These are phyloP conservation scores for Terfezia claveryi DNA, from an alignment of 495 filamentous ascomycete genomes.

Conservation along the genomic window DNA sequence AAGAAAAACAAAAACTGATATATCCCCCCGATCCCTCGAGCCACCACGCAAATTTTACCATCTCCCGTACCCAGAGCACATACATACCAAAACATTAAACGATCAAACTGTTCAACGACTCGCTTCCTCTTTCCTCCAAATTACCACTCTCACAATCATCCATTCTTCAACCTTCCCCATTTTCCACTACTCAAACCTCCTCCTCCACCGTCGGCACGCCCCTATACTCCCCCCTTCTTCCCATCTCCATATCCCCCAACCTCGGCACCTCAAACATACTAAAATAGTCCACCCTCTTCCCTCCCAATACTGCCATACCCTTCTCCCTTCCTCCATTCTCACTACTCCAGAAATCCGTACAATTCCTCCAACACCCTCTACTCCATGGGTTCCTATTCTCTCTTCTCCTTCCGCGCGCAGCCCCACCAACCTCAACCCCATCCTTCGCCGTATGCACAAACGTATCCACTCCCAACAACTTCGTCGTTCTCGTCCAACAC, in stretches of 20 bases:
- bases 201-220: not conserved
- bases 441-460: slow-evolving; percentile 65
- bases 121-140: too few relatives aligned
- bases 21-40: too few relatives aligned
- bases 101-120: too few relatives aligned
- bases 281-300: slow-evolving; percentile 63
- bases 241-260: not conserved
- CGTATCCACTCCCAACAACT: slow-evolving; percentile 69
- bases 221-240: not conserved
- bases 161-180: not conserved
- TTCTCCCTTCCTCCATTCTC: slow-evolving; percentile 46
- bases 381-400: slow-evolving; percentile 59
- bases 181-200: not conserved
- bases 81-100: too few relatives aligned
- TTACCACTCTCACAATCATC: too few relatives aligned
- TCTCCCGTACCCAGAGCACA: too few relatives aligned
- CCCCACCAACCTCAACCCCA: slow-evolving; percentile 31
- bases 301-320: slow-evolving; percentile 54
- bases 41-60: too few relatives aligned
- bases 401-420: slow-evolving; percentile 21
- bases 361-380: slow-evolving; percentile 59
- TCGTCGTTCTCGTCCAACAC: slow-evolving; percentile 56
- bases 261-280: slow-evolving; percentile 65
- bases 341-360: slow-evolving; percentile 92
- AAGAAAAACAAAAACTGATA: too few relatives aligned